phyloP scores from a whole-genome alignment of 306 rosid genomes.

The Cucurbita pepo region DNA sequence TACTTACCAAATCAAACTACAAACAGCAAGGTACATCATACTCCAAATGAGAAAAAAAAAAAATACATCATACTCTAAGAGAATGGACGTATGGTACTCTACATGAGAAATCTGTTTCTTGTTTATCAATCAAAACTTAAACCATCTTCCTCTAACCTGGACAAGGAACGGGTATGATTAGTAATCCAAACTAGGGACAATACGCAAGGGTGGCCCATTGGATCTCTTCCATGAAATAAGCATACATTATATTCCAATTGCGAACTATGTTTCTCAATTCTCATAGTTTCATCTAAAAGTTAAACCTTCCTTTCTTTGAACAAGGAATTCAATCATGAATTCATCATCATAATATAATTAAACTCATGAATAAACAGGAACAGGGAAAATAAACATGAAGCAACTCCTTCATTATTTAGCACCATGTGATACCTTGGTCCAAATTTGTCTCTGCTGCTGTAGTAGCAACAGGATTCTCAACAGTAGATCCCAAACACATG shows the following conservation, averaged over 20 bases:
- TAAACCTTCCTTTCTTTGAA: not conserved
- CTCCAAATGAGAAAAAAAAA: not conserved
- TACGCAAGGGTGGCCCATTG: not conserved
- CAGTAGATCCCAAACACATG: conserved; percentile 42
- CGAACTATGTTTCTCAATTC: not conserved
- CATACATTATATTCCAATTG: not conserved
- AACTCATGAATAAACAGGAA: not conserved
- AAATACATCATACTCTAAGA: not conserved
- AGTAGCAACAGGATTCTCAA: conserved; percentile 17
- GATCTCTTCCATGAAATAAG: not conserved
- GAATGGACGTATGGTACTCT: not conserved
- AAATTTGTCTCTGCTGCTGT: conserved; percentile 18
- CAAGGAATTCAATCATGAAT: not conserved
- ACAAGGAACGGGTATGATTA: not conserved
- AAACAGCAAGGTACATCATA: not conserved
- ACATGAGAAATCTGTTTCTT: not conserved
- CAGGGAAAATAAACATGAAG: not conserved
- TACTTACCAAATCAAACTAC: not conserved
- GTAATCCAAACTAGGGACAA: not conserved
- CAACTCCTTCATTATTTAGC: not conserved
- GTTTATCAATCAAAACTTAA: not conserved
- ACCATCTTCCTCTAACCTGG: not conserved
- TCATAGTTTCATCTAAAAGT: not conserved
- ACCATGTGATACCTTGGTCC: conserved; percentile 26
- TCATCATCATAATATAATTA: not conserved